Evolutionary conservation across 306 rosid species (phyloP), one percentile per base, ranked within the genome.

Genomic region (Quercus alba): DNA sequence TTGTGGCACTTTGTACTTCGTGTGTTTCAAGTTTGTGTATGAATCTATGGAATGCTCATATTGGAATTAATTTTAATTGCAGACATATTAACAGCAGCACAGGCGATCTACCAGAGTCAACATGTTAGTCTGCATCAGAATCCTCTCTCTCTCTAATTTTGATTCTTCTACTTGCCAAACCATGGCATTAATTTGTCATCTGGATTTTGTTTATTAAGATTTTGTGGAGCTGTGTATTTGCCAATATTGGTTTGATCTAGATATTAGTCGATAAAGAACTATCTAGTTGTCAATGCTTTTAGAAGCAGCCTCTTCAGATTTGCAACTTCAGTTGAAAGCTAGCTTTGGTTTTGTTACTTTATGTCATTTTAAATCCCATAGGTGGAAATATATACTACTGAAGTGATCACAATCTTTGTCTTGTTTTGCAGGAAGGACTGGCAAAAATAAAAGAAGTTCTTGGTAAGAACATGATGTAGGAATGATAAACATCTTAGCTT

Each of bases 21-120:
- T 73, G 76, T 58, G 25, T 33, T 30, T 30, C 3, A 28, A 25
- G 19, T 35, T 51, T 21, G 31, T 1, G 19, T 71, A 8, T 9
- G 9, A 38, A 77, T 64, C 70, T 77, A 63, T 79, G 70, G 66
- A 72, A 73, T 44, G 44, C 75, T 81, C 56, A 84, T 46, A 19
- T 61, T 49, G 79, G 54, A 61, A 56, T 83, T 80, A 38, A 73
- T 82, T 89, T 87, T 51, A 75, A 81, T 61, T 86, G 93, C 96
- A 96, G 99, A 93, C 85, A 33, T 85, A 71, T 84, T 96, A 84
- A 88, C 89, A 54, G 93, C 98, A 3, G 94, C 97, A 21, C 92
- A 84, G 51, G 87, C 93, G 80, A 73, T 93, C 82, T 90, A 85
- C 82, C 97, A 89, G 87, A 89, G 78, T 86, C 97, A 89, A 78